phyloP scores from a whole-genome alignment of 2,329 filamentous ascomycete genomes.

The Blastomyces gilchristii region DNA sequence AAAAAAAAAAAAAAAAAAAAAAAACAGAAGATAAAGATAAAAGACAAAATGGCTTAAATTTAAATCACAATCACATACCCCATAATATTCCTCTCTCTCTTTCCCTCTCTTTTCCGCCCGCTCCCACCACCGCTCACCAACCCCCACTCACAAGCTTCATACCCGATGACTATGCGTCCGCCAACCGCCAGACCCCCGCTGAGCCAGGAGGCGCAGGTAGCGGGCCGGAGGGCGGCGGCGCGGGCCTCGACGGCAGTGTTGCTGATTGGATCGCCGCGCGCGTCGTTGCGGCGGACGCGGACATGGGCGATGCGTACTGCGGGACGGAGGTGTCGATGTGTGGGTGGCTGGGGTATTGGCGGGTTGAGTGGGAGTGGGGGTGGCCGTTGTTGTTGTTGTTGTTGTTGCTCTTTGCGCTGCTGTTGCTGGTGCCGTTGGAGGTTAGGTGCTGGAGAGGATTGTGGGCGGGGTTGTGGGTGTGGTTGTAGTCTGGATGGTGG shows the following conservation, averaged over 20 bases:
- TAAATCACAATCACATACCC: not conserved
- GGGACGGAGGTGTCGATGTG: constrained; percentile 9
- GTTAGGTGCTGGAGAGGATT: not conserved
- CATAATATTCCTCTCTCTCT: not conserved
- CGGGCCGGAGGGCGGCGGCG: constrained; percentile 46
- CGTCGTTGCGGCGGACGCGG: constrained; percentile 16
- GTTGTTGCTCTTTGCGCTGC: too few relatives aligned
- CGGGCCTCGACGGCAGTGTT: constrained; percentile 54
- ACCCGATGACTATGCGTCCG: constrained; percentile 1
- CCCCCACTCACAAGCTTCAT: not conserved
- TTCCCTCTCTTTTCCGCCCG: not conserved
- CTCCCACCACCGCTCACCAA: not conserved
- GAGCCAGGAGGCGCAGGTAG: constrained; percentile 47
- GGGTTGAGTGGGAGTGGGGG: too few relatives aligned
- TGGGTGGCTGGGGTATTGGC: constrained; percentile 8
- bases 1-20: too few relatives aligned
- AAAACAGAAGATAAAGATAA: too few relatives aligned
- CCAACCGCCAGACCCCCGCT: constrained; percentile 12
- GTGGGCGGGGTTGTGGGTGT: not conserved
- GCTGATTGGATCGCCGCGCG: constrained; percentile 41
- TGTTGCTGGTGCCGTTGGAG: not conserved
- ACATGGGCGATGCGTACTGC: constrained; percentile 11
- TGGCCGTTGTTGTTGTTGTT: too few relatives aligned
- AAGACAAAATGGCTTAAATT: too few relatives aligned
- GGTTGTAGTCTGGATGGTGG: constrained; percentile 7